Evolutionary conservation across 139 green algal genomes (phyloP).

Genomic region (Penium margaritaceum): DNA sequence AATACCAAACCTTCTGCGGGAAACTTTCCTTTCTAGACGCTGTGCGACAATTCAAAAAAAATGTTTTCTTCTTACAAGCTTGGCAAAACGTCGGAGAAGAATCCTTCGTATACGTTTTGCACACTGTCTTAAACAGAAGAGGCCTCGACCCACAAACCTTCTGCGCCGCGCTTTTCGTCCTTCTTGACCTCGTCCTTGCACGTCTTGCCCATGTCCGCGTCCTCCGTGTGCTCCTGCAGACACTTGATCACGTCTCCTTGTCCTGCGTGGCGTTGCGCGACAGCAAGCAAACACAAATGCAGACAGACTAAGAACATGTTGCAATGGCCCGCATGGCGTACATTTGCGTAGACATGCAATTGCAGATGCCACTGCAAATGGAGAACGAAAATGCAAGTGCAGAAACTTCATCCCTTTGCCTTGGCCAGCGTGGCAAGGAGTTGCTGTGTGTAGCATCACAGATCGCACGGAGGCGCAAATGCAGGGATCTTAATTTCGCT

Average conservation of each 20-base stretch:
- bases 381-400: not conserved
- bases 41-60: too few species aligned
- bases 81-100: too few species aligned
- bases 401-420: too few species aligned
- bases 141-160: constrained; percentile 18
- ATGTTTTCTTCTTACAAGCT: too few species aligned
- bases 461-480: too few species aligned
- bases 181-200: constrained; percentile 65
- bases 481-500: too few species aligned
- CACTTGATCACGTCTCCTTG: constrained; percentile 65
- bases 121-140: too few species aligned
- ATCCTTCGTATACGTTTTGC: too few species aligned
- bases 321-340: not conserved
- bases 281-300: not conserved
- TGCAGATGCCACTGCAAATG: not conserved
- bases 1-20: too few species aligned
- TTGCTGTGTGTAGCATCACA: too few species aligned
- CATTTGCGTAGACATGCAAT: not conserved
- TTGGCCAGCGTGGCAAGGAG: too few species aligned
- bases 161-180: constrained; percentile 54
- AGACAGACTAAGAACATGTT: not conserved
- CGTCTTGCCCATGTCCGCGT: constrained; percentile 60
- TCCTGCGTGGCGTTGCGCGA: constrained; percentile 50
- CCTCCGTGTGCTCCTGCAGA: constrained; percentile 61
- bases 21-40: too few species aligned